phyloP scores from a whole-genome alignment of 2,329 filamentous ascomycete species.

The Diaporthe nobilis region DNA sequence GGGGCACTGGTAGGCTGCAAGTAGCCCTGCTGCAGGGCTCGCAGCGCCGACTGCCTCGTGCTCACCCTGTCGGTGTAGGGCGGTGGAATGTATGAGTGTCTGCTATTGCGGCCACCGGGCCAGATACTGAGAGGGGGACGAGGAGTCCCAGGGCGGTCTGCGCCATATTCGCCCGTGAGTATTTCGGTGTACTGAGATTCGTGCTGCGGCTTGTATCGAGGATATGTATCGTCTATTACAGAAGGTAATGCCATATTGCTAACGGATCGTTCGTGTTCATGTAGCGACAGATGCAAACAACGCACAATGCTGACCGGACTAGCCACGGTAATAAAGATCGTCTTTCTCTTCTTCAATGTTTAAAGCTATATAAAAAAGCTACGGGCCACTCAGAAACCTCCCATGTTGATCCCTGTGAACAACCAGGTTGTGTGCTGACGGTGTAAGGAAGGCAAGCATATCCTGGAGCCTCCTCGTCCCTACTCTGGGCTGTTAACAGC shows the following conservation, averaged over 20 bases:
- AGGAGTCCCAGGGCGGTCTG: not conserved
- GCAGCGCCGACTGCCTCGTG: not conserved
- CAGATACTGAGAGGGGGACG: conserved; percentile 8
- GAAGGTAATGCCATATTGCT: conserved; percentile 21
- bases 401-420: not conserved
- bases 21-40: conserved; percentile 1
- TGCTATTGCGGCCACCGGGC: conserved; percentile 10
- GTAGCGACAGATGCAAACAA: not conserved
- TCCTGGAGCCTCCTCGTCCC: conserved; percentile 17
- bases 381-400: not conserved
- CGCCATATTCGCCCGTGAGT: conserved; percentile 8
- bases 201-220: conserved; percentile 16
- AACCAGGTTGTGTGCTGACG: not conserved
- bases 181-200: conserved; percentile 18
- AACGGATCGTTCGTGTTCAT: not conserved
- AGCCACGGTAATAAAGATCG: not conserved
- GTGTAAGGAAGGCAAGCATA: not conserved
- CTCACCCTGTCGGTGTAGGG: not conserved
- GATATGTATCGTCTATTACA: conserved; percentile 2
- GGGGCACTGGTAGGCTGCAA: not conserved
- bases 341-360: conserved; percentile 12
- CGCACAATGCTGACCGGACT: not conserved
- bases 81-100: conserved; percentile 18
- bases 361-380: conserved; percentile 3
- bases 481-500: not conserved